Evolutionary conservation across 2,329 filamentous ascomycete genomes (phyloP).

Genomic region (Coniochaeta sp.): DNA sequence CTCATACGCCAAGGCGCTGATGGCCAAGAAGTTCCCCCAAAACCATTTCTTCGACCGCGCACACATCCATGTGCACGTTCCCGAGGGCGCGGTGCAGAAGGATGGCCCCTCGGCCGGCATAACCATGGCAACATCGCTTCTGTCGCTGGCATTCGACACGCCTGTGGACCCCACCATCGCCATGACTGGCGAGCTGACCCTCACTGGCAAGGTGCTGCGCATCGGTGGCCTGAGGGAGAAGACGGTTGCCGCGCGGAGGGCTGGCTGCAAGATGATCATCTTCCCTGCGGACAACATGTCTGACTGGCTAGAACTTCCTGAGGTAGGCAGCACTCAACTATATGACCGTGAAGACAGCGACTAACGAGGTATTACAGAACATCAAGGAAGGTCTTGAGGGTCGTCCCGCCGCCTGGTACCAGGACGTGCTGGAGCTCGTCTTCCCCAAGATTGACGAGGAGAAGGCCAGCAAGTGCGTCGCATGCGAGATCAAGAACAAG

Average conservation of each 20-base stretch:
- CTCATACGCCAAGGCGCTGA: constrained; percentile 84
- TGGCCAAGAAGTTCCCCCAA: constrained; percentile 77
- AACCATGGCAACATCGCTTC: constrained; percentile 92
- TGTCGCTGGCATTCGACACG: constrained; percentile 75
- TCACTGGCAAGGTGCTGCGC: constrained; percentile 91
- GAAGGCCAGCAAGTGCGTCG: constrained; percentile 68
- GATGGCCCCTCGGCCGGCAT: constrained; percentile 91
- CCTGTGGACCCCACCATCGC: constrained; percentile 80
- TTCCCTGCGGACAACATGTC: constrained; percentile 94
- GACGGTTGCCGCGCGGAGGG: constrained; percentile 88
- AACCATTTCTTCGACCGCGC: constrained; percentile 97
- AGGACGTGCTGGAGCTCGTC: constrained; percentile 84
- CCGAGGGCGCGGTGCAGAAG: constrained; percentile 92
- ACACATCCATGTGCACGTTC: constrained; percentile 90
- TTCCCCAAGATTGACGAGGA: constrained; percentile 77
- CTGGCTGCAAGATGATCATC: constrained; percentile 86
- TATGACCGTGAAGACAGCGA: neutral
- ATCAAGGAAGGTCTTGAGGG: constrained; percentile 96
- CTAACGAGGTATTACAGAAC: constrained; percentile 53
- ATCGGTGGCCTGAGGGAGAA: constrained; percentile 95
- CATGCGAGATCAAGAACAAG: constrained; percentile 45
- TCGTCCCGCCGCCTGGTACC: constrained; percentile 87
- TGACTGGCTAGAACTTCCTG: constrained; percentile 94
- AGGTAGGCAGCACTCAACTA: constrained; percentile 53
- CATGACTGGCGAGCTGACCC: constrained; percentile 96